A percentile compares a stretch with the other conserved stretches of the same genome.
Evolutionary conservation across 495 filamentous ascomycete genomes (phyloP).

Genomic region (Choiromyces venosus): DNA sequence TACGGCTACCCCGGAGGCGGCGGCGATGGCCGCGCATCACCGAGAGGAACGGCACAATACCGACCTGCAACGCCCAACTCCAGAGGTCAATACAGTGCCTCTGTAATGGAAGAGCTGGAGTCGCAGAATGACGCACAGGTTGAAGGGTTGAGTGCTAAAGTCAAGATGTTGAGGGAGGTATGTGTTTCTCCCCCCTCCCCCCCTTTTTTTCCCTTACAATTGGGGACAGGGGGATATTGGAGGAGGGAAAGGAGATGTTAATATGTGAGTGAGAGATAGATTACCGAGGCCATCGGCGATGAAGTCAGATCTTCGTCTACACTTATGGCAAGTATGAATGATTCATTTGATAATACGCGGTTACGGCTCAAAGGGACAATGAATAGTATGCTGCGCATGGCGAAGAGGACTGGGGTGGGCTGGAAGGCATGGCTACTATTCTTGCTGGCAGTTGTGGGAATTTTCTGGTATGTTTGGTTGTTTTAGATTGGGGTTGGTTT

Average conservation of each 20-base stretch:
- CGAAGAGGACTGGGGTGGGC: constrained; percentile 81
- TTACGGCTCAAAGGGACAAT: constrained; percentile 79
- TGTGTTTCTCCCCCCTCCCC: constrained; percentile 42
- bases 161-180: constrained; percentile 87
- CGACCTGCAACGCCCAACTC: constrained; percentile 57
- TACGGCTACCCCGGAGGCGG: constrained; percentile 64
- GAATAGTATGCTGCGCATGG: constrained; percentile 96
- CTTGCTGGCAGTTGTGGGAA: constrained; percentile 67
- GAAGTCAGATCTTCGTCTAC: constrained; percentile 84
- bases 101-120: constrained; percentile 87
- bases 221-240: constrained; percentile 28
- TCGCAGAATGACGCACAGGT: constrained; percentile 91
- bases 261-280: constrained; percentile 48
- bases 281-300: constrained; percentile 86
- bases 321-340: constrained; percentile 83
- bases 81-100: constrained; percentile 88
- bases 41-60: constrained; percentile 41
- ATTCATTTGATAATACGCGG: constrained; percentile 79
- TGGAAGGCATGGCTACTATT: constrained; percentile 92
- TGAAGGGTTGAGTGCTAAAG: constrained; percentile 83
- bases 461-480: constrained; percentile 91
- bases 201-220: constrained; percentile 4
- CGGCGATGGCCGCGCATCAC: constrained; percentile 45
- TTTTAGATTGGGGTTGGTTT: constrained; percentile 47
- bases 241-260: not conserved